Evolutionary conservation across 495 filamentous ascomycete genomes (phyloP), one percentile per base, ranked within the genome.

Genomic region (Beverwykella pulmonaria): DNA sequence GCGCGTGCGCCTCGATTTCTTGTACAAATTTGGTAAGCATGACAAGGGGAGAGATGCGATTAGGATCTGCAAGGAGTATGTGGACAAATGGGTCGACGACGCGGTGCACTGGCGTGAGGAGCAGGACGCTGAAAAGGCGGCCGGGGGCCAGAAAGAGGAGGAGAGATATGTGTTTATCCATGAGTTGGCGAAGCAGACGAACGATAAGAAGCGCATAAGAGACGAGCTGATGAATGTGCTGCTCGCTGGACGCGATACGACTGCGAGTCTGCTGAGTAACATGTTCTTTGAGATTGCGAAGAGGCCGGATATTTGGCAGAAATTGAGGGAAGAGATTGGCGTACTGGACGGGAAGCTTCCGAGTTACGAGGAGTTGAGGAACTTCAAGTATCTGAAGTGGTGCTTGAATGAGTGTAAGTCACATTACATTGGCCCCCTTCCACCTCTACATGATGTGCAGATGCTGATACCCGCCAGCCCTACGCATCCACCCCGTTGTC

Each of bases 401-500:
- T 61, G 62, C 41, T 1, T 71, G 32, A 69, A 70, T 15, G 67
- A 70, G 19, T 59, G 64, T 78, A 47, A 36, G 53, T 20, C 29
- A 30, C 62, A 76, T 76, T 26, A 75, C 77, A 6, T 27, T n/a
- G 7, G 32, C 30, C 32, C 23, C 54, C 25, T 58, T 44, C 17
- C n/a, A 2, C n/a, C 54, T 25, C 25, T 27, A 29, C 36, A 4
- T 48, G 29, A 15, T 34, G 6, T 6, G 12, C 32, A 34, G 6
- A 55, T 34, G 9, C 66, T 68, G 17, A 34, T 53, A 63, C 23
- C 67, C 48, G 27, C 56, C 49, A 76, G 41, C 81, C 5, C 76
- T 84, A 7, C 79, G 86, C 0, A 70, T 87, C 1, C 80, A 82
- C 59, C 81, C 83, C 0, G 74, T 79, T 0, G 80, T 86, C 20